Conservation (phyloP, 2,329 filamentous ascomycete species). For the Arachnomyces sp. region DNA sequence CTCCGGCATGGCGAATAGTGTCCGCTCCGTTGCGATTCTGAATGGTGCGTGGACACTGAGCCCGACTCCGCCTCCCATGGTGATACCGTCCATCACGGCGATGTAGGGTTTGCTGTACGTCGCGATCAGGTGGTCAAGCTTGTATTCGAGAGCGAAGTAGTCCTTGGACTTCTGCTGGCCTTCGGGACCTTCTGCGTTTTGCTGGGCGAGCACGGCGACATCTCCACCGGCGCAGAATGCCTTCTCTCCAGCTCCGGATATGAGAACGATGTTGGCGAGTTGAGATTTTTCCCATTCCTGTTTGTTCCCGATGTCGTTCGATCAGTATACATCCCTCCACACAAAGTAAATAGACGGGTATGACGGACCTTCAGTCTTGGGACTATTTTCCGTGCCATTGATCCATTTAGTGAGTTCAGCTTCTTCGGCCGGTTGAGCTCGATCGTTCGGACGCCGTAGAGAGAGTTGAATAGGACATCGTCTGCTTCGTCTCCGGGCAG, state of each 20-base stretch:
- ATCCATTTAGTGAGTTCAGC: constrained; percentile 84
- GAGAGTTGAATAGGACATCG: constrained; percentile 86
- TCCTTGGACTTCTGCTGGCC: constrained; percentile 69
- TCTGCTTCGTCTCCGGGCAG: constrained; percentile 65
- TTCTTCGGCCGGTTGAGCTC: constrained; percentile 91
- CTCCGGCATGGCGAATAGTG: constrained; percentile 96
- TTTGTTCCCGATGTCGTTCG: background rate
- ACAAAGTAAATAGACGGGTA: constrained; percentile 6
- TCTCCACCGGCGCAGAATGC: constrained; percentile 94
- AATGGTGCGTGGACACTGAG: constrained; percentile 92
- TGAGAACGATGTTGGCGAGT: constrained; percentile 82
- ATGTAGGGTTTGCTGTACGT: constrained; percentile 91
- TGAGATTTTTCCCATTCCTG: constrained; percentile 91
- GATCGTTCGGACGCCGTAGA: constrained; percentile 83
- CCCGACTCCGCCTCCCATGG: constrained; percentile 96
- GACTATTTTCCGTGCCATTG: constrained; percentile 92
- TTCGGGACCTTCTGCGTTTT: constrained; percentile 59
- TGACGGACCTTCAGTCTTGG: constrained; percentile 60
- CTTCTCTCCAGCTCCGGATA: constrained; percentile 79
- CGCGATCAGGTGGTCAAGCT: constrained; percentile 88
- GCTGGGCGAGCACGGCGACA: constrained; percentile 67
- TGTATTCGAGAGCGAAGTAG: constrained; percentile 94
- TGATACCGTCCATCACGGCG: constrained; percentile 94
- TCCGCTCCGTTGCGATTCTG: constrained; percentile 91
- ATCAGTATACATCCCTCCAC: constrained; percentile 3